Base-by-base conservation (phyloP, 1,284 basidiomycete genomes). In the Ceratobasidium papillatum region DNA sequence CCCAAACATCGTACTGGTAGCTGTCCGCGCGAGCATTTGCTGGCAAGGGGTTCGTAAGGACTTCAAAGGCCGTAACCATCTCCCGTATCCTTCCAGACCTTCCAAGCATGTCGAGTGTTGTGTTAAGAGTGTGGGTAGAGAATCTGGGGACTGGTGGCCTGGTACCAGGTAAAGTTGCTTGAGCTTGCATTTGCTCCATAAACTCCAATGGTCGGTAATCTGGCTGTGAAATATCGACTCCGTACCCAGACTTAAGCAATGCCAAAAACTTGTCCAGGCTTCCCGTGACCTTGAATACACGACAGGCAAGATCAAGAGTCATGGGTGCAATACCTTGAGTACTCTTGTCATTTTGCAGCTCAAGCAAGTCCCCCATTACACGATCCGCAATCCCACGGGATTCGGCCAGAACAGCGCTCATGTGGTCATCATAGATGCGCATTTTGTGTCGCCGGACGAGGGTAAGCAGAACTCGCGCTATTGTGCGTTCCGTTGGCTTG, bases 31-130 rank as follows among this genome's bases (percentile, higher is more conserved):
- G 68, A 19, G 52, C 41, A 30, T 27, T 71, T n/a, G 68, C 41
- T 2, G 87, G 89, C 30, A 93, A 85, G 14, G 91, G 91, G 58
- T 87, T 85, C 0, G 91, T 91, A 76, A 93, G 86, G 27, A 91
- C 89, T 78, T 94, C 92, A 78, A 93, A 94, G 0, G 88, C 85
- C 78, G 89, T 87, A 1, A 94, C 85, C 80, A 94, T 86, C 78
- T 88, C 89, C 2, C 90, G 88, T 63, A 91, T 80, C 74, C 89
- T 81, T 11, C 87, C 85, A 17, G 85, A 78, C 11, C 85, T 85
- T 8, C 91, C 92, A 4, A 92, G 85, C 78, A 88, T 86, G 76
- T 93, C 90, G 75, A 94, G 82, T 59, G 87, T 87, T 14, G 88
- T 91, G 80, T 93, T 93, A 45, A 94, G 85, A 0, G 89, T 86